phyloP scores from a whole-genome alignment of 352 stramenopile genomes.

The Aphanomyces astaci region DNA sequence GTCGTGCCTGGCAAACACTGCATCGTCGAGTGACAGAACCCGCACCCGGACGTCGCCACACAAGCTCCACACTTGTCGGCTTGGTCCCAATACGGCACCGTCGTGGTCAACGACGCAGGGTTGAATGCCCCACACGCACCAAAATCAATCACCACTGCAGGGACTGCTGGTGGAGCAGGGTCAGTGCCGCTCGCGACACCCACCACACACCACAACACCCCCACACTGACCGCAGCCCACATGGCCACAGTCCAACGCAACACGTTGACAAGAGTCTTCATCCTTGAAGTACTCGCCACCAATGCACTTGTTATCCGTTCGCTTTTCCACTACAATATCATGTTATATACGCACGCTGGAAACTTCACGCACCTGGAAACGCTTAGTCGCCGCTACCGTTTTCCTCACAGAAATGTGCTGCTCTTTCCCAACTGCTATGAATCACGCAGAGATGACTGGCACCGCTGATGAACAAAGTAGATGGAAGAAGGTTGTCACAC shows the following conservation, averaged over 20 bases:
- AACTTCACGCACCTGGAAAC: not conserved
- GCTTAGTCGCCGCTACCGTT: not conserved
- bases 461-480: not conserved
- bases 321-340: not conserved
- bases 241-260: not conserved
- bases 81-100: constrained; percentile 45
- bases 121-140: not conserved
- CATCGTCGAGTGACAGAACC: constrained; percentile 89
- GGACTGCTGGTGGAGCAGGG: not conserved
- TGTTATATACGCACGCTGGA: too few species aligned
- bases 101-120: constrained; percentile 32
- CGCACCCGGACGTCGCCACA: constrained; percentile 52
- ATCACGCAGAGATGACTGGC: not conserved
- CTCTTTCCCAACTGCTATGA: not conserved
- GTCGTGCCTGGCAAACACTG: constrained; percentile 64
- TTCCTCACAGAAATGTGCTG: not conserved
- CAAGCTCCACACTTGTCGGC: constrained; percentile 70
- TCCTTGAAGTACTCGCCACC: not conserved
- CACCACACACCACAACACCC: not conserved
- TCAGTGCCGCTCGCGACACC: not conserved
- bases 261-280: not conserved
- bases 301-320: not conserved
- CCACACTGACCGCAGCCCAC: not conserved
- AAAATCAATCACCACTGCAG: not conserved
- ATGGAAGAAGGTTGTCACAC: not conserved